phyloP scores from a whole-genome alignment of 352 stramenopile species.

The Globisporangium emineosum region DNA sequence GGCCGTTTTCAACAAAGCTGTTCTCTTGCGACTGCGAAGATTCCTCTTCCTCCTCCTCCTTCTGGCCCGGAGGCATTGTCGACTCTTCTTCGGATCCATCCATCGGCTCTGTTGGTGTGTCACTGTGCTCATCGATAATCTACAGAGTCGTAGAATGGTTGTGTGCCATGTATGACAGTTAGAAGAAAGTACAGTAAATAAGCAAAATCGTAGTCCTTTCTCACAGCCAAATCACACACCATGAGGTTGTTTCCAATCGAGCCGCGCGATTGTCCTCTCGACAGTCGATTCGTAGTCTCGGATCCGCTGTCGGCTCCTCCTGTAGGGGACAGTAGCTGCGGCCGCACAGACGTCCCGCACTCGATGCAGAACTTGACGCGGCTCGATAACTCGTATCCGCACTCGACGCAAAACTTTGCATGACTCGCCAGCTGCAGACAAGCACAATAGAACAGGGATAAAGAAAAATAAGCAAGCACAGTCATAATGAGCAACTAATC shows the following conservation, averaged over 20 bases:
- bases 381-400: conserved; percentile 70
- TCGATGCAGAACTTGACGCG: conserved; percentile 88
- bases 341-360: conserved; percentile 65
- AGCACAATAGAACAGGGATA: conserved; percentile 1
- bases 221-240: conserved; percentile 23
- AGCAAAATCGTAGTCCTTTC: neutral
- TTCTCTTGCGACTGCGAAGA: conserved; percentile 26
- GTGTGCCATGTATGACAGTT: neutral
- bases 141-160: conserved; percentile 8
- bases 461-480: neutral
- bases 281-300: conserved; percentile 26
- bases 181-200: neutral
- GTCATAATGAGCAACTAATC: neutral
- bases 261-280: conserved; percentile 39
- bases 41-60: conserved; percentile 40
- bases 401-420: conserved; percentile 85
- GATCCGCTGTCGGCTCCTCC: conserved; percentile 20
- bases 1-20: conserved; percentile 11
- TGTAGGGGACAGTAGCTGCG: conserved; percentile 51
- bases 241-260: conserved; percentile 45
- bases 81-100: conserved; percentile 60
- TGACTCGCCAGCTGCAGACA: conserved; percentile 45
- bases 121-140: conserved; percentile 75
- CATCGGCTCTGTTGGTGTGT: conserved; percentile 46
- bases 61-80: conserved; percentile 28